A percentile compares a stretch with the other conserved stretches of the same genome.
Conservation (phyloP, 192 early-diverging fungal species). For the Obelidium mucronatum region DNA sequence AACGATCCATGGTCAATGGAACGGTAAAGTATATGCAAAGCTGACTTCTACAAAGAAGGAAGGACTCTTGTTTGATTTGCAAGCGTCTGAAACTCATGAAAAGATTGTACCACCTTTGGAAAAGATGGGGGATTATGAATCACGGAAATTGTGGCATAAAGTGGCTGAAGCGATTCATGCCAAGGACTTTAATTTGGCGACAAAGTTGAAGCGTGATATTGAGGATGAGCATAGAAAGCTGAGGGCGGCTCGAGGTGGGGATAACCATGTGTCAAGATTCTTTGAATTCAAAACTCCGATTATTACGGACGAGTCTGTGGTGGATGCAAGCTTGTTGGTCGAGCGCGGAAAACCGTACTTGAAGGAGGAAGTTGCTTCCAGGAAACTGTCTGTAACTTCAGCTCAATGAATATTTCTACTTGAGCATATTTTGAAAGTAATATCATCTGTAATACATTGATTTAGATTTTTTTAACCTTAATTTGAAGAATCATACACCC, state of each 20-base stretch:
- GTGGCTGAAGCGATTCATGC: slow-evolving; percentile 66
- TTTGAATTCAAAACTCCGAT: slow-evolving; percentile 61
- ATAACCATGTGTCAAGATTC: slow-evolving; percentile 56
- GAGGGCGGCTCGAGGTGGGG: slow-evolving; percentile 56
- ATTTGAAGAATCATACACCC: too few species aligned
- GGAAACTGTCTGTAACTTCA: too few species aligned
- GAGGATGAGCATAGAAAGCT: slow-evolving; percentile 71
- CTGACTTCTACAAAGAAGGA: slow-evolving; percentile 11
- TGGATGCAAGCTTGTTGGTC: neutral
- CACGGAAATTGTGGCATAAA: slow-evolving; percentile 65
- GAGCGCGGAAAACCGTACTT: slow-evolving; percentile 38
- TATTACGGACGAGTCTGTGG: neutral
- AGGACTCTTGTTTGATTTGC: slow-evolving; percentile 64
- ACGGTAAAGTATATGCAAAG: slow-evolving; percentile 60
- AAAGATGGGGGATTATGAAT: slow-evolving; percentile 70
- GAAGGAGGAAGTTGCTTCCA: slow-evolving; percentile 33
- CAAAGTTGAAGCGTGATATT: slow-evolving; percentile 68
- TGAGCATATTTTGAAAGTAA: too few species aligned
- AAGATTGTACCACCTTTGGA: slow-evolving; percentile 64
- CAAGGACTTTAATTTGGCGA: slow-evolving; percentile 66
- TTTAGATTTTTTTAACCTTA: too few species aligned
- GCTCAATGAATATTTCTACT: too few species aligned
- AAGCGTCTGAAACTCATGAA: slow-evolving; percentile 47
- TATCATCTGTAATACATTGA: too few species aligned
- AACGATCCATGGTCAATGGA: slow-evolving; percentile 71